Conservation (phyloP, 1,284 basidiomycete species). For the Trichosporon asahii region DNA sequence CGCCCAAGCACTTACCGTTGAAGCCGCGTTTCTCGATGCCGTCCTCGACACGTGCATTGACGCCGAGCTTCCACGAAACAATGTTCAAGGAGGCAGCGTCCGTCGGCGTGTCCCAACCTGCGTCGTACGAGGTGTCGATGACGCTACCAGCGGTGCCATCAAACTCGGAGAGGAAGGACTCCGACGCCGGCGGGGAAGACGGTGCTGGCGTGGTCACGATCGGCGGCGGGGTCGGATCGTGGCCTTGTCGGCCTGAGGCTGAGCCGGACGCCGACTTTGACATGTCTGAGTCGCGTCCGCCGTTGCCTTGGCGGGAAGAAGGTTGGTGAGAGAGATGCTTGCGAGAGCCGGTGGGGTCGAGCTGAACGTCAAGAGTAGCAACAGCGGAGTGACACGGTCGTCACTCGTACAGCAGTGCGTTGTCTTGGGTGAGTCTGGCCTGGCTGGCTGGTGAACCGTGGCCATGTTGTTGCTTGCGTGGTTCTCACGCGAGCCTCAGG, state of each 20-base stretch:
- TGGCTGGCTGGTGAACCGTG: background rate
- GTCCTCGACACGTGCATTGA: constrained; percentile 32
- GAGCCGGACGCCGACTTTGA: constrained; percentile 27
- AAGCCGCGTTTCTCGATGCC: constrained; percentile 47
- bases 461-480: constrained; percentile 4
- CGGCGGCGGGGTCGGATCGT: constrained; percentile 18
- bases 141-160: constrained; percentile 46
- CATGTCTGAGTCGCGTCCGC: constrained; percentile 24
- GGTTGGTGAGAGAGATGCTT: background rate
- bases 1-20: constrained; percentile 32
- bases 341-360: background rate
- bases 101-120: constrained; percentile 37
- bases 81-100: constrained; percentile 39
- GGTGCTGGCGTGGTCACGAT: constrained; percentile 28
- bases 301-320: constrained; percentile 5
- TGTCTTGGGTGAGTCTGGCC: background rate
- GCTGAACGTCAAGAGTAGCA: background rate
- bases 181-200: constrained; percentile 45
- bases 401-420: background rate
- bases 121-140: constrained; percentile 36
- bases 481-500: constrained; percentile 4
- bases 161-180: constrained; percentile 47
- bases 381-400: background rate
- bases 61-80: constrained; percentile 42
- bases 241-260: constrained; percentile 3